A percentile compares a stretch with the other conserved stretches of the same genome.
Evolutionary conservation across 441 rosid genomes (phyloP).

Genomic region (Gossypium trilobum): DNA sequence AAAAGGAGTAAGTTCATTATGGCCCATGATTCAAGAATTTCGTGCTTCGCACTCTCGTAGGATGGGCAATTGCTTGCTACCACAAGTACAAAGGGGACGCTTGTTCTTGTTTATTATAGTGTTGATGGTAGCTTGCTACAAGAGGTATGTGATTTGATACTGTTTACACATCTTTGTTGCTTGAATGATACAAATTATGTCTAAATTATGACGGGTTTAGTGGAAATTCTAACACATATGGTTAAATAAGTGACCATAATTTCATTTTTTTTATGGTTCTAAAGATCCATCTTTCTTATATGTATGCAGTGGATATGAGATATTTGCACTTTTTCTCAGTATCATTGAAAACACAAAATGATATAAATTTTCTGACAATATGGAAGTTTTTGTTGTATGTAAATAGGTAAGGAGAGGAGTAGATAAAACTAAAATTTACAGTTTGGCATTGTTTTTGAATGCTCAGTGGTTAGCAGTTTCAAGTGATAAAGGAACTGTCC

Average conservation of each 20-base stretch:
- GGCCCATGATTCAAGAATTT: conserved; percentile 86
- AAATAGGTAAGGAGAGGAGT: conserved; percentile 60
- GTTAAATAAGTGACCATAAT: too few relatives aligned
- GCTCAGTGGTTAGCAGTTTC: conserved; percentile 65
- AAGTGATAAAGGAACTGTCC: conserved; percentile 66
- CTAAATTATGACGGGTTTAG: too few relatives aligned
- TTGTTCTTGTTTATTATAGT: conserved; percentile 61
- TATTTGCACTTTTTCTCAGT: not conserved
- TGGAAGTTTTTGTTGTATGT: not conserved
- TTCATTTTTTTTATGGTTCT: too few relatives aligned
- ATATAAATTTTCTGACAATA: not conserved
- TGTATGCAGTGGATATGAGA: not conserved
- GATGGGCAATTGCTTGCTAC: conserved; percentile 81
- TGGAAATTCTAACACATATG: too few relatives aligned
- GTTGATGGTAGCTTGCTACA: conserved; percentile 64
- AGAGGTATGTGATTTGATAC: conserved; percentile 42
- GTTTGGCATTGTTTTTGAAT: conserved; percentile 56
- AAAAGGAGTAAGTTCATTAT: conserved; percentile 74
- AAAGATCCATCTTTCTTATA: too few relatives aligned
- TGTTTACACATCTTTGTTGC: too few relatives aligned
- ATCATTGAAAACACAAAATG: not conserved
- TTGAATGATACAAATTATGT: too few relatives aligned
- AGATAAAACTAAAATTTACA: conserved; percentile 62
- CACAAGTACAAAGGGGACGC: conserved; percentile 76
- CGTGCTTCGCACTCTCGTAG: conserved; percentile 40